phyloP scores from a whole-genome alignment of 805 yeast species.

The Kregervanrija pseudodelftensis region DNA sequence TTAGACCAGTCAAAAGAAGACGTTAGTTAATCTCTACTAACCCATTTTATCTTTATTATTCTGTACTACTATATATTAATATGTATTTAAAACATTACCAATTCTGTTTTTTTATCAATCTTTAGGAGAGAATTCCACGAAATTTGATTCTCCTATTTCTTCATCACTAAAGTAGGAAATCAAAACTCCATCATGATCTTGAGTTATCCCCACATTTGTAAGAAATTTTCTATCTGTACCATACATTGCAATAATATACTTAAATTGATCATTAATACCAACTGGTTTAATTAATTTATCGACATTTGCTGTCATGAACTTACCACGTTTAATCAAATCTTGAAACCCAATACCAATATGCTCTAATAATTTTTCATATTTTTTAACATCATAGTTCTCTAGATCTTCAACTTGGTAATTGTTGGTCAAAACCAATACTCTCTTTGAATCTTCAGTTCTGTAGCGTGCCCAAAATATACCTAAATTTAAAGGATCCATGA shows the following conservation, averaged over 20 bases:
- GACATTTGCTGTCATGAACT: conserved; percentile 1
- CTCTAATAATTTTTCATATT: neutral
- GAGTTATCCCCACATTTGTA: conserved; percentile 9
- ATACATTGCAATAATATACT: conserved; percentile 7
- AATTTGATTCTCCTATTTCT: conserved; percentile 4
- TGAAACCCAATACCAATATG: conserved; percentile 7
- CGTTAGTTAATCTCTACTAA: too few species aligned
- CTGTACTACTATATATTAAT: too few species aligned
- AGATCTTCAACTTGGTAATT: conserved; percentile 1
- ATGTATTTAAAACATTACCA: too few species aligned
- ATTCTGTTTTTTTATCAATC: too few species aligned
- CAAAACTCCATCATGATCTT: conserved; percentile 7
- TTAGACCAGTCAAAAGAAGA: too few species aligned
- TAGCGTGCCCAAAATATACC: conserved; percentile 6
- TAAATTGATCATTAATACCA: conserved; percentile 4
- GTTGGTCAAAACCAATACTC: conserved; percentile 2
- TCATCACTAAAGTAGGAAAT: conserved; percentile 7
- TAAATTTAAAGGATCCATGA: conserved; percentile 3
- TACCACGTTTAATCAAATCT: neutral
- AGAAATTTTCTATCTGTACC: conserved; percentile 9
- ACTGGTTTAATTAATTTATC: conserved; percentile 1
- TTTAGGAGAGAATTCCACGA: neutral
- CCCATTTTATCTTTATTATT: too few species aligned
- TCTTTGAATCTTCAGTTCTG: neutral
- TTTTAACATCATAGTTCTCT: neutral